Percentiles rank a stretch among this genome's conserved stretches.
phyloP scores from a whole-genome alignment of 306 rosid species.

The Vicia sativa region DNA sequence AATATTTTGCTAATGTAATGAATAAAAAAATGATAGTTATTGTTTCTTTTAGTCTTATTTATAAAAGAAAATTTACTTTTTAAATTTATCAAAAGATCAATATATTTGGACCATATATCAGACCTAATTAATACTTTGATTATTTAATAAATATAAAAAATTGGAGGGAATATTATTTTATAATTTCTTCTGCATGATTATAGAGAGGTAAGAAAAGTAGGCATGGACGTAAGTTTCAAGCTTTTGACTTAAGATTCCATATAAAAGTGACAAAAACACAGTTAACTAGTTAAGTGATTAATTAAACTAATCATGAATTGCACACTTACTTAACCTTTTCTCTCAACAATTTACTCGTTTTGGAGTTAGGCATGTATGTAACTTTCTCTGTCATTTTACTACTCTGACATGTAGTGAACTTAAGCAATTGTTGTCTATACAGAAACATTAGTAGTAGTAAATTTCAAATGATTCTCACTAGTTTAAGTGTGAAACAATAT shows the following conservation, averaged over 20 bases:
- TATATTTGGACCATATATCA: too few relatives aligned
- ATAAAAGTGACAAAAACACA: slow-evolving; percentile 35
- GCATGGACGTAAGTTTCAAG: slow-evolving; percentile 50
- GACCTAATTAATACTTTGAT: too few relatives aligned
- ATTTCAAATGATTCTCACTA: background rate
- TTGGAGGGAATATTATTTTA: background rate
- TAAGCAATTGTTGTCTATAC: slow-evolving; percentile 10
- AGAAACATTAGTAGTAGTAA: background rate
- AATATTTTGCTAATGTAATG: slow-evolving; percentile 38
- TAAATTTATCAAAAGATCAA: too few relatives aligned
- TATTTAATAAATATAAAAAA: too few relatives aligned
- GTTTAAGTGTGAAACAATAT: slow-evolving; percentile 29
- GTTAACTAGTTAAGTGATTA: slow-evolving; percentile 34
- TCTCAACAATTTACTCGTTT: slow-evolving; percentile 22
- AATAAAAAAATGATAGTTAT: slow-evolving; percentile 18
- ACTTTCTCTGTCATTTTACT: background rate
- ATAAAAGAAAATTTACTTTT: too few relatives aligned
- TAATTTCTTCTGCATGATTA: slow-evolving; percentile 26
- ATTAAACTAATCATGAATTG: slow-evolving; percentile 40
- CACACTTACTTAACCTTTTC: slow-evolving; percentile 58
- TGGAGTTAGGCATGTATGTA: slow-evolving; percentile 8
- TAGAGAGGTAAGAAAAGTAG: slow-evolving; percentile 34
- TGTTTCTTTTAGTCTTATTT: too few relatives aligned
- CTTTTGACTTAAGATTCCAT: slow-evolving; percentile 63
- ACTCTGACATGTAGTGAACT: slow-evolving; percentile 11